Evolutionary conservation across 345 rosid species (phyloP).

Genomic region (Triadica sebifera): DNA sequence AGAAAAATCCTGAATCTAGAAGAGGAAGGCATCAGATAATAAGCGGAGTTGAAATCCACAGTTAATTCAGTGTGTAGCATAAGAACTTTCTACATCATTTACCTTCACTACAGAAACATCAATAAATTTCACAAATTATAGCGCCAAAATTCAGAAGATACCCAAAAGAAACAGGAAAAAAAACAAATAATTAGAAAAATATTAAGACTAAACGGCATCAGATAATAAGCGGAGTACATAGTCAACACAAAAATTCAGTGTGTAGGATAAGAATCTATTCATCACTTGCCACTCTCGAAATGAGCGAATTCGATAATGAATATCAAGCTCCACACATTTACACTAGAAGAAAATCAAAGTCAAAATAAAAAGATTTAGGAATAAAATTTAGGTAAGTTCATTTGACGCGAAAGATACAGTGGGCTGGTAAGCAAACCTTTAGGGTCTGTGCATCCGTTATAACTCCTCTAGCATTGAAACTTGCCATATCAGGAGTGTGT

Average conservation of each 20-base stretch:
- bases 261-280: conserved; percentile 48
- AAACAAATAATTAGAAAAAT: too few species aligned
- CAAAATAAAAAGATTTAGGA: neutral
- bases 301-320: neutral
- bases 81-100: conserved; percentile 48
- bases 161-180: too few species aligned
- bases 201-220: conserved; percentile 56
- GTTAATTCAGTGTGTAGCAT: conserved; percentile 53
- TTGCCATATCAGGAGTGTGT: conserved; percentile 37
- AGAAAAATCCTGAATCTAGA: neutral
- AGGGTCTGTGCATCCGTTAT: conserved; percentile 49
- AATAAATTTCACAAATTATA: neutral
- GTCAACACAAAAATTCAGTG: conserved; percentile 44
- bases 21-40: conserved; percentile 53
- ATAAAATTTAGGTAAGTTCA: conserved; percentile 42
- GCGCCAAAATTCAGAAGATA: too few species aligned
- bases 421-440: conserved; percentile 66
- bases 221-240: conserved; percentile 51
- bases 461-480: conserved; percentile 38
- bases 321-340: neutral
- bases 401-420: conserved; percentile 57
- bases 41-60: conserved; percentile 48
- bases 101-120: conserved; percentile 24
- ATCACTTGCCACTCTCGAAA: conserved; percentile 39
- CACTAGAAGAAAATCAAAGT: neutral